These are phyloP conservation scores for Mortierella antarctica DNA, from an alignment of 192 early-diverging fungal genomes.

Conservation along the genomic window DNA sequence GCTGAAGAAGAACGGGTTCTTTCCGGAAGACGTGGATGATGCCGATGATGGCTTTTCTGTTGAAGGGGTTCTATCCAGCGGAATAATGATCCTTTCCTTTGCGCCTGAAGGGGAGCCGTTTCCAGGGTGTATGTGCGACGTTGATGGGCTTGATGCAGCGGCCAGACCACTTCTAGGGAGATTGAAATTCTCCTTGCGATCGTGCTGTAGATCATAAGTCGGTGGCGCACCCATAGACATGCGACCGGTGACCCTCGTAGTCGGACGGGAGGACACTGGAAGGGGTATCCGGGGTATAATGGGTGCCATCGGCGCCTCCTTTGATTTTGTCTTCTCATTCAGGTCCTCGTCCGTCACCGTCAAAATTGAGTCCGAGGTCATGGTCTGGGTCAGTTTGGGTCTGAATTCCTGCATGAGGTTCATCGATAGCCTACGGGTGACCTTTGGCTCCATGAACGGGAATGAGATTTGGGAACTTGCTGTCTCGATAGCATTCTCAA, in stretches of 20 bases:
- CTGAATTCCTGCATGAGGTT: constrained; percentile 61
- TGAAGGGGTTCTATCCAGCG: constrained; percentile 35
- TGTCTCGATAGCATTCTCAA: constrained; percentile 52
- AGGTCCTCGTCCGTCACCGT: constrained; percentile 35
- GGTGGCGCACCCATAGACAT: constrained; percentile 42
- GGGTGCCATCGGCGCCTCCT: neutral
- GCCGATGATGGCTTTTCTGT: constrained; percentile 18
- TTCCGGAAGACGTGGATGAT: constrained; percentile 38
- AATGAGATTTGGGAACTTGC: constrained; percentile 50
- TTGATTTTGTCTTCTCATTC: constrained; percentile 12
- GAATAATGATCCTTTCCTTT: constrained; percentile 25
- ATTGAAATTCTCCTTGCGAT: constrained; percentile 16
- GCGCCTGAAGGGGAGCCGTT: constrained; percentile 1
- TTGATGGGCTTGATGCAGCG: neutral
- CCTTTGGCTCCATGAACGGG: constrained; percentile 57
- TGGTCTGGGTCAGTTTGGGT: constrained; percentile 27
- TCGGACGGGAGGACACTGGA: constrained; percentile 23
- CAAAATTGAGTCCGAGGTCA: constrained; percentile 40
- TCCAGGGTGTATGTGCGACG: constrained; percentile 2
- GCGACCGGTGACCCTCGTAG: constrained; percentile 32
- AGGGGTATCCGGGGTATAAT: constrained; percentile 30
- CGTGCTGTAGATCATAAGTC: constrained; percentile 37
- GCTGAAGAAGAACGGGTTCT: constrained; percentile 45
- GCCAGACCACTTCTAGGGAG: neutral
- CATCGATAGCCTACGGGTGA: constrained; percentile 62